These are phyloP conservation scores for Arthrinium puccinioides DNA, from an alignment of 2,329 filamentous ascomycete species.

Conservation along the genomic window DNA sequence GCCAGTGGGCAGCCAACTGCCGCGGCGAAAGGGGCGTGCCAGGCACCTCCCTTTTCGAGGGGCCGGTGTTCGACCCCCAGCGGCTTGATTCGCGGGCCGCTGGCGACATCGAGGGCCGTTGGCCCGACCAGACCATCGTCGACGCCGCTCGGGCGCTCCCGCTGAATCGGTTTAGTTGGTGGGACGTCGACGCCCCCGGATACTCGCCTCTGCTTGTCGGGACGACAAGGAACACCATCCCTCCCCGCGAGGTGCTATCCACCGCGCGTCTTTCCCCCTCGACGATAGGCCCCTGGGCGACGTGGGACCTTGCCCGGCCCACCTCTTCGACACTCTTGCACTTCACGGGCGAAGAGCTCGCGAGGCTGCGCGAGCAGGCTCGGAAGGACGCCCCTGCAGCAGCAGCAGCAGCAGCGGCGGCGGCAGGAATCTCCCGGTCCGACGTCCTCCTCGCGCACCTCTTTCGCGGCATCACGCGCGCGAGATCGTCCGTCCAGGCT, in stretches of 20 bases:
- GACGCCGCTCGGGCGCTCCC: conserved; percentile 28
- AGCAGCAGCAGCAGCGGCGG: background rate
- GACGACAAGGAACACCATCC: conserved; percentile 18
- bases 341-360: conserved; percentile 27
- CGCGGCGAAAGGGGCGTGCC: conserved; percentile 9
- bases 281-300: conserved; percentile 29
- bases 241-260: conserved; percentile 12
- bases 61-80: conserved; percentile 31
- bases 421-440: conserved; percentile 29
- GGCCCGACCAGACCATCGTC: conserved; percentile 16
- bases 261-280: conserved; percentile 17
- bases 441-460: conserved; percentile 39
- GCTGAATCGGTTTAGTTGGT: conserved; percentile 41
- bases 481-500: conserved; percentile 18
- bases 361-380: conserved; percentile 21
- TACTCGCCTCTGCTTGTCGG: conserved; percentile 19
- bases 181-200: conserved; percentile 23
- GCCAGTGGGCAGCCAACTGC: conserved; percentile 29
- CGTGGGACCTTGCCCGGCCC: conserved; percentile 29
- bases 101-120: conserved; percentile 13
- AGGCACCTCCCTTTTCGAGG: conserved; percentile 1
- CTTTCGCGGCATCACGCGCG: conserved; percentile 35
- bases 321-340: conserved; percentile 28
- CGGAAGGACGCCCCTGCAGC: no score
- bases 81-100: conserved; percentile 28